A percentile compares a stretch with the other conserved stretches of the same genome.
These are phyloP conservation scores for Myrica gale DNA, from an alignment of 306 rosid species.

Conservation along the genomic window DNA sequence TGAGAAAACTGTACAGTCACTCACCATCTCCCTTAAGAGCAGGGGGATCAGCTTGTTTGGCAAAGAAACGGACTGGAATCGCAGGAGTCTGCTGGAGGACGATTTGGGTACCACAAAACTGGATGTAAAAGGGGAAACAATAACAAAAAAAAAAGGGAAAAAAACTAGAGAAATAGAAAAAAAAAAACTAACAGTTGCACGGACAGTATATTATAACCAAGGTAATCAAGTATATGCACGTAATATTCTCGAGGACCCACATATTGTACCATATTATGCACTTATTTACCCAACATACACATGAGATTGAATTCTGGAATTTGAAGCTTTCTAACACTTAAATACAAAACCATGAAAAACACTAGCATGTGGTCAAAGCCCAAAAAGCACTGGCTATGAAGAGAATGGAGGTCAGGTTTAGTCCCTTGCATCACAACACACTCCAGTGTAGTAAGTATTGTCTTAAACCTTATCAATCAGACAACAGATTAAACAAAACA, in stretches of 20 bases:
- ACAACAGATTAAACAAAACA: neutral
- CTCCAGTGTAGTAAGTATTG: neutral
- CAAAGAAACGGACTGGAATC: constrained; percentile 72
- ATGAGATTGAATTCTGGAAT: neutral
- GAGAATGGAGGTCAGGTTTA: neutral
- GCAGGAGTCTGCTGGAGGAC: constrained; percentile 60
- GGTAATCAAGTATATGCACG: neutral
- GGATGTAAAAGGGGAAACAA: constrained; percentile 15
- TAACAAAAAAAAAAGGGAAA: neutral
- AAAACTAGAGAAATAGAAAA: neutral
- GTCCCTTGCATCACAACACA: neutral
- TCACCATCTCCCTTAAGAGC: constrained; percentile 88
- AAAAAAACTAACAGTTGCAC: neutral
- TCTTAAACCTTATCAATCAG: neutral
- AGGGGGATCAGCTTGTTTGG: constrained; percentile 63
- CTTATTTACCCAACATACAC: neutral
- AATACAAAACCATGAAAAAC: neutral
- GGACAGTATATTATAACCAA: neutral
- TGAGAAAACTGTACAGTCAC: constrained; percentile 30
- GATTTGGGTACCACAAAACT: constrained; percentile 63
- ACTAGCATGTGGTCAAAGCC: neutral
- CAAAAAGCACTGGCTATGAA: neutral
- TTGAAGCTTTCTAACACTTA: neutral
- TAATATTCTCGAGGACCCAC: neutral
- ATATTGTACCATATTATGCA: neutral